Base-by-base conservation (phyloP, 768 basidiomycete species). In the Russula vinacea region DNA sequence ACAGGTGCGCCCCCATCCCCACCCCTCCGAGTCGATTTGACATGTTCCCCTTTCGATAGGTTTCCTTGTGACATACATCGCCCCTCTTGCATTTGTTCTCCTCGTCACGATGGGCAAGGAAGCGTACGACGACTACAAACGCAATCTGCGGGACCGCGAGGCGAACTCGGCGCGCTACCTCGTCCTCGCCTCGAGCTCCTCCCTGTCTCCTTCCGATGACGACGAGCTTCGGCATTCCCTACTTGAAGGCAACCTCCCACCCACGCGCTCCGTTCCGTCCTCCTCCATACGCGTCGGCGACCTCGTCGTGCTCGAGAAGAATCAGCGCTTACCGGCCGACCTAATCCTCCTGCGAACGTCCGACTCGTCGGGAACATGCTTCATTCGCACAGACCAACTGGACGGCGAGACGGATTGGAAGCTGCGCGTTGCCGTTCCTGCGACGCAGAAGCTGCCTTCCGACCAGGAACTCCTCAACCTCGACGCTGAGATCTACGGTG, bases 351-450 rank as follows among this genome's bases (percentile, higher is more conserved):
- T 99, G 11, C 84, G 87, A 49, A 98, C 97, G 0, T 88, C 87
- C 4, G 96, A 99, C 70, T 76, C 84, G 3, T 88, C 89, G 29
- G 97, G 97, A 2, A 94, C 94, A 2, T 98, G 96, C 74, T 99
- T 98, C 75, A 92, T 99, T 66, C 84, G 97, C 11, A 99, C 96
- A 2, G 97, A 99, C 75, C 97, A 98, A 72, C 81, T 99, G 33
- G 97, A 99, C 68, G 97, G 97, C 49, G 97, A 99, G 76, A 99
- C 97, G 4, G 97, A 99, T 71, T 98, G 97, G 97, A 99, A 99
- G 74, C 79, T 98, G 55, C 84, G 92, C 5, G 90, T 97, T 1
- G 94, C 96, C 2, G 87, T 96, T 1, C 83, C 89, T 2, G 82
- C 88, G 29, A 89, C 87, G 50, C 94, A 97, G 78, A 88, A 87